Evolutionary conservation across 2,329 filamentous ascomycete species (phyloP).

Genomic region (Trichoderma brevicompactum): DNA sequence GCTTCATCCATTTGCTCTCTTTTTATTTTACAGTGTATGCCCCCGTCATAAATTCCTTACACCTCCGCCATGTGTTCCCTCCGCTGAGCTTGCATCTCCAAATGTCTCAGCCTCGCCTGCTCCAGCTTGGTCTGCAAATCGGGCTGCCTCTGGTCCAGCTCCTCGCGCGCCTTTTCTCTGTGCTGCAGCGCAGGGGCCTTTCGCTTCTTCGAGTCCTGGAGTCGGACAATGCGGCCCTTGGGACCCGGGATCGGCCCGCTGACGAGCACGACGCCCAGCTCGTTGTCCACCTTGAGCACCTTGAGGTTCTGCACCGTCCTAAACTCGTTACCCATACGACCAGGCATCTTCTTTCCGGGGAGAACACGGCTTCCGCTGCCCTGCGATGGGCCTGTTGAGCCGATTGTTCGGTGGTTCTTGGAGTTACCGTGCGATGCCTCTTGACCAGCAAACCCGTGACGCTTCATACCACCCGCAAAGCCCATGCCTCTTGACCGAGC

Average conservation of each 20-base stretch:
- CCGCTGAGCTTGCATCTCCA: slow-evolving; percentile 58
- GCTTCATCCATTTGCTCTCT: not conserved
- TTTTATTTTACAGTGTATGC: slow-evolving; percentile 2
- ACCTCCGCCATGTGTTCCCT: slow-evolving; percentile 37
- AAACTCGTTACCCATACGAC: slow-evolving; percentile 87
- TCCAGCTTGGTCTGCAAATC: slow-evolving; percentile 52
- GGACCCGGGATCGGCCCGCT: slow-evolving; percentile 86
- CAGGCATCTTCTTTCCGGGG: slow-evolving; percentile 97
- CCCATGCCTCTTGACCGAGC: slow-evolving; percentile 84
- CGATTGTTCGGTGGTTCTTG: slow-evolving; percentile 88
- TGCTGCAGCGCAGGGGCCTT: slow-evolving; percentile 56
- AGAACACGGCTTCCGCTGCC: slow-evolving; percentile 89
- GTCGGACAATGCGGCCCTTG: slow-evolving; percentile 80
- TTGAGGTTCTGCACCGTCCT: slow-evolving; percentile 91
- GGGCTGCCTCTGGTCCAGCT: slow-evolving; percentile 53
- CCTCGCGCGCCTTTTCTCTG: slow-evolving; percentile 51
- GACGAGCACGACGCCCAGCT: slow-evolving; percentile 85
- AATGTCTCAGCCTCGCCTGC: slow-evolving; percentile 54
- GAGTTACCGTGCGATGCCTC: slow-evolving; percentile 94
- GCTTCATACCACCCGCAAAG: slow-evolving; percentile 98
- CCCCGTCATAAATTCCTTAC: slow-evolving; percentile 25
- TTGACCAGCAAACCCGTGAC: slow-evolving; percentile 87
- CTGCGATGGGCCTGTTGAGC: slow-evolving; percentile 86
- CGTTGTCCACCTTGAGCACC: slow-evolving; percentile 84
- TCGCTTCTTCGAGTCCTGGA: slow-evolving; percentile 93